These are phyloP conservation scores for Albugo laibachii DNA, from an alignment of 352 stramenopile genomes.

Conservation along the genomic window DNA sequence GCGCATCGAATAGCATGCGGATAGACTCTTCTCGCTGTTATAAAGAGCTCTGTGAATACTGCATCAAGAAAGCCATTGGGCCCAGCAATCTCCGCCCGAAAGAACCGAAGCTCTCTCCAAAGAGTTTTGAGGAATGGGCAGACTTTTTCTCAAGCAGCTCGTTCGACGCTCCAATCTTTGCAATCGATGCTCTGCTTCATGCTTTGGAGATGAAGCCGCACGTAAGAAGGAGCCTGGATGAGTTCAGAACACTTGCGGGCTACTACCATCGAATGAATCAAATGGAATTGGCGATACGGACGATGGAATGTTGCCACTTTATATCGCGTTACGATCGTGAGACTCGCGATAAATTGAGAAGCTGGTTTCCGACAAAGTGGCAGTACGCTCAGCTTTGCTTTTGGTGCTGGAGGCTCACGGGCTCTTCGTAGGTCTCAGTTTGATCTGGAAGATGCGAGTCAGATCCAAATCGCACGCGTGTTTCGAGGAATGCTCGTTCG, in stretches of 20 bases:
- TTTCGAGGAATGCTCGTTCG: constrained; percentile 39
- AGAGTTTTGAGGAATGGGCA: too few species aligned
- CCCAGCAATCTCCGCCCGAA: background rate
- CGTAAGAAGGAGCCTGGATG: too few species aligned
- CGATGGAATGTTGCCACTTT: constrained; percentile 44
- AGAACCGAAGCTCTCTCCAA: too few species aligned
- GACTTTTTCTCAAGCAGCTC: too few species aligned
- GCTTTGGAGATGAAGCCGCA: constrained; percentile 14
- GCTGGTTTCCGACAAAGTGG: constrained; percentile 59
- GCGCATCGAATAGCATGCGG: background rate
- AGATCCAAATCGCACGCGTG: constrained; percentile 41
- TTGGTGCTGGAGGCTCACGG: background rate
- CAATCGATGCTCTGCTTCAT: constrained; percentile 23
- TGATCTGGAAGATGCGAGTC: constrained; percentile 39
- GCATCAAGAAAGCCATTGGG: too few species aligned
- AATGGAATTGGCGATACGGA: constrained; percentile 50
- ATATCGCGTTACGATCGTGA: constrained; percentile 33
- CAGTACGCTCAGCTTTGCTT: constrained; percentile 14
- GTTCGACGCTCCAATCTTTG: constrained; percentile 9
- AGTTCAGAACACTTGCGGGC: constrained; percentile 14
- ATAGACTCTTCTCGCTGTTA: too few species aligned
- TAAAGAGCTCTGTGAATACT: too few species aligned
- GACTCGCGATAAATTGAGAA: constrained; percentile 20
- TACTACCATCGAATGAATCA: constrained; percentile 59
- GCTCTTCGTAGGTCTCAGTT: constrained; percentile 20